phyloP scores from a whole-genome alignment of 1,284 basidiomycete genomes.

The Boletus calvinii region DNA sequence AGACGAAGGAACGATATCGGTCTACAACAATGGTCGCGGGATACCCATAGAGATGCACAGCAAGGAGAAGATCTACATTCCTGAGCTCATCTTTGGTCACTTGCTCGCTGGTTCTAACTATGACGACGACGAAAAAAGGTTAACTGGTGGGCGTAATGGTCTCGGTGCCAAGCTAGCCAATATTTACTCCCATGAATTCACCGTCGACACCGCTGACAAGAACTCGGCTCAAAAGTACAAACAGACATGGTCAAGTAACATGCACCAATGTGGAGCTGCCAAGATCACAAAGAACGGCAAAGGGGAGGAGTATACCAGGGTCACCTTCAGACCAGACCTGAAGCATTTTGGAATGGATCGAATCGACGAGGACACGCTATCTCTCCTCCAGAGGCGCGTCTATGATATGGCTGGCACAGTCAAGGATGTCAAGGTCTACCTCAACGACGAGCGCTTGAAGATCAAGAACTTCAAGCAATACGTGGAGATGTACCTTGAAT shows the following conservation, averaged over 20 bases:
- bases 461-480: constrained; percentile 98
- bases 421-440: constrained; percentile 89
- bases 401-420: constrained; percentile 97
- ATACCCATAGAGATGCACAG: constrained; percentile 97
- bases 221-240: constrained; percentile 88
- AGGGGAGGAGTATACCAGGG: constrained; percentile 90
- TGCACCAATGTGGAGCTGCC: constrained; percentile 83
- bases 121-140: constrained; percentile 98
- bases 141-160: constrained; percentile 98
- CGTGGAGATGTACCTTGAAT: constrained; percentile 89
- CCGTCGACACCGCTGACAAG: constrained; percentile 96
- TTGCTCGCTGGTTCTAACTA: constrained; percentile 97
- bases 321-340: constrained; percentile 94
- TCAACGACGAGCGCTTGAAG: constrained; percentile 92
- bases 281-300: constrained; percentile 92
- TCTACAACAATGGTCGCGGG: constrained; percentile 95
- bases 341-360: constrained; percentile 88
- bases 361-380: constrained; percentile 91
- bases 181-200: constrained; percentile 97
- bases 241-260: constrained; percentile 94
- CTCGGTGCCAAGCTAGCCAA: constrained; percentile 98
- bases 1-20: constrained; percentile 84
- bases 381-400: constrained; percentile 91
- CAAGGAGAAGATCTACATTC: constrained; percentile 93
- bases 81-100: constrained; percentile 97